Percentiles rank a stretch among this genome's conserved stretches.
Evolutionary conservation across 371 early-diverging fungal genomes (phyloP).

Genomic region (Chytridiales sp.): DNA sequence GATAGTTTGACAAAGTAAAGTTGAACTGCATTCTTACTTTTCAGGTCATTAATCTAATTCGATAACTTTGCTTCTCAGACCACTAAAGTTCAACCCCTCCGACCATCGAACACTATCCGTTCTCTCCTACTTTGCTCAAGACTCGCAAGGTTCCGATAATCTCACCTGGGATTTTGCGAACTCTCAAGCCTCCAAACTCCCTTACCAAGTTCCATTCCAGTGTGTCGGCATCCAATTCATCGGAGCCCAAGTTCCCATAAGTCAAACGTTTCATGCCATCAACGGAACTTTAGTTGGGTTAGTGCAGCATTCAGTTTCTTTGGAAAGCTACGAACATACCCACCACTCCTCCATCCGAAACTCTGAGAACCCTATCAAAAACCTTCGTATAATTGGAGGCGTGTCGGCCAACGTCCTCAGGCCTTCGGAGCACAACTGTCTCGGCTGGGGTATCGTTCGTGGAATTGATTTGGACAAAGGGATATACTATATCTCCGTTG

Average conservation of each 20-base stretch:
- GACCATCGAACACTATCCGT: slow-evolving; percentile 58
- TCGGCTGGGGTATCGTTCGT: slow-evolving; percentile 74
- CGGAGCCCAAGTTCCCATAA: slow-evolving; percentile 51
- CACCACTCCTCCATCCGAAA: neutral
- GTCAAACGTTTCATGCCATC: slow-evolving; percentile 70
- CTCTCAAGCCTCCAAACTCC: slow-evolving; percentile 50
- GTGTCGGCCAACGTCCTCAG: slow-evolving; percentile 53
- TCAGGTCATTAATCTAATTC: too few species aligned
- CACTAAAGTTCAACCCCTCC: slow-evolving; percentile 51
- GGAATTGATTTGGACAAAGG: slow-evolving; percentile 63
- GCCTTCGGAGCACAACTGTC: slow-evolving; percentile 57
- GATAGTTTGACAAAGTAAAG: neutral
- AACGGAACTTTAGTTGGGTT: slow-evolving; percentile 75
- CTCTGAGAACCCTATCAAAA: slow-evolving; percentile 42
- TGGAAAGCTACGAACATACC: slow-evolving; percentile 7
- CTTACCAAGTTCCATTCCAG: slow-evolving; percentile 64
- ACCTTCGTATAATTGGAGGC: too few species aligned
- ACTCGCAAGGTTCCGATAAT: neutral
- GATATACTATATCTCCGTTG: slow-evolving; percentile 60
- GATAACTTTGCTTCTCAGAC: slow-evolving; percentile 13
- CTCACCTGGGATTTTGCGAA: slow-evolving; percentile 59
- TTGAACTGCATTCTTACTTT: neutral
- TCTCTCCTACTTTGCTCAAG: slow-evolving; percentile 46
- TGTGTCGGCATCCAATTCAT: slow-evolving; percentile 46
- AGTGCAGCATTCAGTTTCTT: slow-evolving; percentile 46